These are phyloP conservation scores for Tolypocladium ophioglossoides DNA, from an alignment of 2,329 filamentous ascomycete genomes.

Conservation along the genomic window DNA sequence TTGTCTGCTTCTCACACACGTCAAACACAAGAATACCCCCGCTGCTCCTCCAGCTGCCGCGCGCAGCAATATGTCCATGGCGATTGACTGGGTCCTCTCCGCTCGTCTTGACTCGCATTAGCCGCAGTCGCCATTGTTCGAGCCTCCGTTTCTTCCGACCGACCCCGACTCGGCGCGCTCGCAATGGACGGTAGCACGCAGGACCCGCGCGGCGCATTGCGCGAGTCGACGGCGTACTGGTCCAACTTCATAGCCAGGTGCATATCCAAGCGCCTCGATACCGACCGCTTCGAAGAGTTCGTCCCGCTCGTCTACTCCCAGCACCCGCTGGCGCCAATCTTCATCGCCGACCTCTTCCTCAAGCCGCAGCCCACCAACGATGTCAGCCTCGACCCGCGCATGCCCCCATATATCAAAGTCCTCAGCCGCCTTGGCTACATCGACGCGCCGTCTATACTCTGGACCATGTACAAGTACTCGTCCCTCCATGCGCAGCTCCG, in stretches of 20 bases:
- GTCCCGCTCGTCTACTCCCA: conserved; percentile 37
- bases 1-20: background rate
- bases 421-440: conserved; percentile 41
- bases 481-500: conserved; percentile 30
- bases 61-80: conserved; percentile 3
- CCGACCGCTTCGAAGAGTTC: conserved; percentile 41
- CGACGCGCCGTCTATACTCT: conserved; percentile 43
- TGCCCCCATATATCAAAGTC: conserved; percentile 47
- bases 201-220: conserved; percentile 12
- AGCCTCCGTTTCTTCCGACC: background rate
- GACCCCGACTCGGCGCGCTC: background rate
- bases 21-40: background rate
- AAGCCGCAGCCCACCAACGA: conserved; percentile 37
- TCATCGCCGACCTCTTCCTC: conserved; percentile 48
- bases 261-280: conserved; percentile 39
- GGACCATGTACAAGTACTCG: conserved; percentile 45
- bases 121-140: background rate
- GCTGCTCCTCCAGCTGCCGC: conserved; percentile 2
- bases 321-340: conserved; percentile 38
- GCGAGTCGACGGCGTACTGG: conserved; percentile 32
- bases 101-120: background rate
- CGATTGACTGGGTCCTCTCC: background rate
- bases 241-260: conserved; percentile 38
- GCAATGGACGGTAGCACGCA: conserved; percentile 16
- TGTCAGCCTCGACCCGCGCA: conserved; percentile 46